Evolutionary conservation across 257 asterid genomes (phyloP), one percentile per base, ranked within the genome.

Genomic region (Eustoma russellianum): DNA sequence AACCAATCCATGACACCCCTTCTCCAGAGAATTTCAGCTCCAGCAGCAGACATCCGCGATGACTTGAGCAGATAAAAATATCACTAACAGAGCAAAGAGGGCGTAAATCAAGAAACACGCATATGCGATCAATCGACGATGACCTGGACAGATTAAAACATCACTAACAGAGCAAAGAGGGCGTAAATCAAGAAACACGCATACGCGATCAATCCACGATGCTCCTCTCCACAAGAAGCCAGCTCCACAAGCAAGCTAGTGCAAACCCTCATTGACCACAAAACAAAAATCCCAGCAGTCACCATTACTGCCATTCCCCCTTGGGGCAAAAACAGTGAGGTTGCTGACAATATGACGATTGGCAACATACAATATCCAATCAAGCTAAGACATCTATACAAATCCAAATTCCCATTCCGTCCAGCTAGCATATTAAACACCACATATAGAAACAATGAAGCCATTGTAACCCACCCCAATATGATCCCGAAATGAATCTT

Each of bases 201-300:
- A 40, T 89, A 89, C 56, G 87, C 71, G 61, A 89, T 83, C 62
- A 89, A 73, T 28, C 93, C 95, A 7, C 92, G 77, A 50, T 85
- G 95, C 65, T 89, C 95, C 13, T 88, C 93, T 40, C 97, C 97
- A 47, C 77, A 85, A 33, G 79, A 83, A 35, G 97, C 93, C 53
- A 89, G 77, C 83, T 89, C 97, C 33, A 89, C 97, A 53, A 85
- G 76, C 74, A 89, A 70, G 63, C 94, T 72, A 14, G 97, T 76
- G 77, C 95, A 89, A 44, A 81, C 97, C n/a, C 97, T 76, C 13
- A 94, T 81, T 13, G 97, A 74, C 97, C 94, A 89, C 46, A 89
- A 61, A 65, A 85, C 94, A 33, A 81, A 81, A 52, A 85, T 19
- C 52, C 88, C 92, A 0, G 87, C 70, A 9, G 70, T 57, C 66